Conservation (phyloP, 305 asterid genomes). For the Solanum aculeatissimum region DNA sequence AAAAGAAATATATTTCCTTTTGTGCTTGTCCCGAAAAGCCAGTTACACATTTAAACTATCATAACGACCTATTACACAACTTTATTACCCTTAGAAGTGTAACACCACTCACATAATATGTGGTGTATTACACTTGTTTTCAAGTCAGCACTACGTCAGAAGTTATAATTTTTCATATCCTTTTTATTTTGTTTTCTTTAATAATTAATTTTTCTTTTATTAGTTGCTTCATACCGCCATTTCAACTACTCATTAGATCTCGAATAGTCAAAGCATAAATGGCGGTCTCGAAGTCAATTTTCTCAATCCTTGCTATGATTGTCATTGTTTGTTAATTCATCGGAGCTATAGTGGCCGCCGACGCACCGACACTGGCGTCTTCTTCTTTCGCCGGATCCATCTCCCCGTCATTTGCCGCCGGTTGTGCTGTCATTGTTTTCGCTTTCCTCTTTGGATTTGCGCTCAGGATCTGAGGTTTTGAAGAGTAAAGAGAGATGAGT, state of each 20-base stretch:
- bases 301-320: conserved; percentile 7
- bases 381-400: conserved; percentile 25
- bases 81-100: no score
- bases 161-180: no score
- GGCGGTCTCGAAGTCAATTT: conserved; percentile 26
- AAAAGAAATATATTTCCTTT: no score
- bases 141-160: no score
- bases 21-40: no score
- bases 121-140: no score
- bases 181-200: no score
- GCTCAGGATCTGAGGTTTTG: conserved; percentile 23
- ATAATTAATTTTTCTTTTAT: no score
- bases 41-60: no score
- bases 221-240: background rate
- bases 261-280: conserved; percentile 10
- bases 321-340: conserved; percentile 20
- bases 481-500: background rate
- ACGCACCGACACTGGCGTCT: conserved; percentile 38
- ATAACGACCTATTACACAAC: no score
- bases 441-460: conserved; percentile 27
- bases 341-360: conserved; percentile 25
- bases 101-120: no score
- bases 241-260: background rate
- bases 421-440: conserved; percentile 21
- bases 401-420: conserved; percentile 23